A percentile compares a stretch with the other conserved stretches of the same genome.
Conservation (phyloP, 345 rosid genomes). For the Noccaea caerulescens region DNA sequence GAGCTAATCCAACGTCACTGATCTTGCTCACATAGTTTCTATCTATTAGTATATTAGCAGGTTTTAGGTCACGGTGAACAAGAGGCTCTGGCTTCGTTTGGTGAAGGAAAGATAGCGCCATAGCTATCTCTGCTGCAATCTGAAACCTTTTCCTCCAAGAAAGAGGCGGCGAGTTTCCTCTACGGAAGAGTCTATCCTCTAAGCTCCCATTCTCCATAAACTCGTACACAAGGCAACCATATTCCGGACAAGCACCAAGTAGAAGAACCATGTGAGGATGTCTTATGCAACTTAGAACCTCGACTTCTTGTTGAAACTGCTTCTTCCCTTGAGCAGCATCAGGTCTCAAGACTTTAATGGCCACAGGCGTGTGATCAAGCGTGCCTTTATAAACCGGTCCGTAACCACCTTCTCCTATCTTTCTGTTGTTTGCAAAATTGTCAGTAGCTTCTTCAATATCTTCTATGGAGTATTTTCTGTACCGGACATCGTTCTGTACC, state of each 20-base stretch:
- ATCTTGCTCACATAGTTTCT: constrained; percentile 84
- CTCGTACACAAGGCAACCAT: constrained; percentile 92
- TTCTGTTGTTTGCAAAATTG: constrained; percentile 50
- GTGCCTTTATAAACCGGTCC: constrained; percentile 90
- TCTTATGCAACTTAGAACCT: constrained; percentile 79
- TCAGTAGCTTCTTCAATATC: constrained; percentile 83
- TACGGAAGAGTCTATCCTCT: constrained; percentile 77
- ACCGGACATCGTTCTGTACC: constrained; percentile 62
- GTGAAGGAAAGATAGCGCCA: constrained; percentile 86
- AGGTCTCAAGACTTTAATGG: constrained; percentile 85
- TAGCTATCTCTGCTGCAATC: constrained; percentile 81
- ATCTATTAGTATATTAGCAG: constrained; percentile 91
- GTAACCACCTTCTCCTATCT: constrained; percentile 94
- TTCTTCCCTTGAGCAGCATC: constrained; percentile 91
- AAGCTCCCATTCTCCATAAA: constrained; percentile 78
- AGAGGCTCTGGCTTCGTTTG: constrained; percentile 97
- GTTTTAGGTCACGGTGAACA: constrained; percentile 91
- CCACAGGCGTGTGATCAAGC: constrained; percentile 89
- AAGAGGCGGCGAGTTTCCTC: constrained; percentile 65
- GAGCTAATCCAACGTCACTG: constrained; percentile 91
- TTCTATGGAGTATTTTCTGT: constrained; percentile 73
- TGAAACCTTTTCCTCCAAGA: constrained; percentile 74
- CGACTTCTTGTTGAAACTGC: constrained; percentile 94
- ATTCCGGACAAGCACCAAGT: constrained; percentile 91
- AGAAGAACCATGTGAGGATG: constrained; percentile 96